phyloP scores from a whole-genome alignment of 208 protist species.

The Acanthamoeba rhysodes region DNA sequence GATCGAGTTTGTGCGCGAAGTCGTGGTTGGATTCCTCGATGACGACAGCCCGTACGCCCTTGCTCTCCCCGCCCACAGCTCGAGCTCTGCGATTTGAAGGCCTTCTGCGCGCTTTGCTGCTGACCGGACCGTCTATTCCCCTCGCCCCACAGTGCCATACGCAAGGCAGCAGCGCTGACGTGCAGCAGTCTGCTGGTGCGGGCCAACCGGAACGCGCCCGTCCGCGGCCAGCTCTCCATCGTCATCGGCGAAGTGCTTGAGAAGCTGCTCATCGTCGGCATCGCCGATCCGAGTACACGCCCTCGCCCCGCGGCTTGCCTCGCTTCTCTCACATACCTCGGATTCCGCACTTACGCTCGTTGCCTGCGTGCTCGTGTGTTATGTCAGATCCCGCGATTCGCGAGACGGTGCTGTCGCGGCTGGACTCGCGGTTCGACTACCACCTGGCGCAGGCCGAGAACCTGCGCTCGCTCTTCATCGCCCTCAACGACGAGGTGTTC shows the following conservation, averaged over 20 bases:
- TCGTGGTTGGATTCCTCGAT: constrained; percentile 88
- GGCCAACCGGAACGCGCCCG: constrained; percentile 16
- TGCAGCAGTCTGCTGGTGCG: constrained; percentile 84
- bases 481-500: constrained; percentile 95
- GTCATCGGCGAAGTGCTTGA: constrained; percentile 90
- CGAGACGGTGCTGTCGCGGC: constrained; percentile 86
- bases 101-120: background rate
- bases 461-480: constrained; percentile 92
- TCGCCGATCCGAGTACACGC: constrained; percentile 89
- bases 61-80: background rate
- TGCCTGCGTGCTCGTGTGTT: background rate
- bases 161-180: constrained; percentile 87
- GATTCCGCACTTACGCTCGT: no score
- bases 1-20: constrained; percentile 86
- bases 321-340: background rate
- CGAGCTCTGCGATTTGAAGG: background rate
- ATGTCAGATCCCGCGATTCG: constrained; percentile 84
- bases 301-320: no score
- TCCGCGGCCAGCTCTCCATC: constrained; percentile 8
- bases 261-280: constrained; percentile 90
- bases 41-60: constrained; percentile 78
- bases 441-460: constrained; percentile 93
- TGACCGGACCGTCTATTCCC: no score
- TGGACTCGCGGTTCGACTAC: constrained; percentile 91
- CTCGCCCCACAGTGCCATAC: constrained; percentile 71